phyloP scores from a whole-genome alignment of 2,329 filamentous ascomycete species.

The Ascosphaera aggregata region DNA sequence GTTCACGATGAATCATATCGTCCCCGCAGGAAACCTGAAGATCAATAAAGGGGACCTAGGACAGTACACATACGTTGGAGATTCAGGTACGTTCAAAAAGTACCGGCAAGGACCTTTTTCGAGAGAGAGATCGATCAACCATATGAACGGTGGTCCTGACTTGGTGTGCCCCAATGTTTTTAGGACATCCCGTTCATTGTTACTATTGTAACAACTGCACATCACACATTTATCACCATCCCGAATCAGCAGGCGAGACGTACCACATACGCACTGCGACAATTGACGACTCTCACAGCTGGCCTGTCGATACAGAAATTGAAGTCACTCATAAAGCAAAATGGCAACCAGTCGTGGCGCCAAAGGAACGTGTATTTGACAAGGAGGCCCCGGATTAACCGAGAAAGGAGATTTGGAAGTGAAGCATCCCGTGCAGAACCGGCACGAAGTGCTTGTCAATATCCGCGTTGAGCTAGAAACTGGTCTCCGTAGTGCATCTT shows the following conservation, averaged over 20 bases:
- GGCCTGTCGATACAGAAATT: slow-evolving; percentile 29
- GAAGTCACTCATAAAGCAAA: slow-evolving; percentile 27
- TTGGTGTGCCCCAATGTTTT: background rate
- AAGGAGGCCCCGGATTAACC: slow-evolving; percentile 16
- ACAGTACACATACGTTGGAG: slow-evolving; percentile 31
- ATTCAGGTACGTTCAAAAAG: slow-evolving; percentile 20
- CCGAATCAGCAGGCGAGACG: slow-evolving; percentile 25
- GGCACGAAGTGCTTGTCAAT: background rate
- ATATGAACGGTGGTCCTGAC: background rate
- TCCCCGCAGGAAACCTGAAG: slow-evolving; percentile 25
- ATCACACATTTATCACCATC: slow-evolving; percentile 31
- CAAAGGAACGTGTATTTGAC: slow-evolving; percentile 16
- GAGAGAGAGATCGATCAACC: background rate
- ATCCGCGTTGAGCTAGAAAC: background rate
- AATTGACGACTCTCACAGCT: slow-evolving; percentile 23
- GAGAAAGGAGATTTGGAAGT: background rate
- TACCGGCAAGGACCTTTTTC: background rate
- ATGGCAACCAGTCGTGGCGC: slow-evolving; percentile 30
- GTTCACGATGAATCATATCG: slow-evolving; percentile 31
- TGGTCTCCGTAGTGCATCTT: too few relatives aligned
- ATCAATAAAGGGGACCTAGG: slow-evolving; percentile 28
- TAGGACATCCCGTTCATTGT: slow-evolving; percentile 31
- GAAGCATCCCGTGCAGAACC: background rate
- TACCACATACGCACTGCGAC: slow-evolving; percentile 29
- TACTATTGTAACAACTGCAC: slow-evolving; percentile 36